phyloP scores from a whole-genome alignment of 2,329 filamentous ascomycete species.

The Botrytis hyacinthi region DNA sequence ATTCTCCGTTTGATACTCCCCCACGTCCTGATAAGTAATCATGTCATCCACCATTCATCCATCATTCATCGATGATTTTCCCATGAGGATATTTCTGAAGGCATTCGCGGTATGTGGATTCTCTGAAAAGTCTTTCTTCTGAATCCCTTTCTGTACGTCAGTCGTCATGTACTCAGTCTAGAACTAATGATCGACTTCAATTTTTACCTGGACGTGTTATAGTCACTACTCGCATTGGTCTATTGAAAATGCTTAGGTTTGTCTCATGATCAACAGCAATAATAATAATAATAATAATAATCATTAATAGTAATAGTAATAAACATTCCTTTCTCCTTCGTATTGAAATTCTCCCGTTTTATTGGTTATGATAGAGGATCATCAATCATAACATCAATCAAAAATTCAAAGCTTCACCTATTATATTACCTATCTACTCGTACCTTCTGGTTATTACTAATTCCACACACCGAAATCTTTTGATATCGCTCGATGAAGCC shows the following conservation, averaged over 20 bases:
- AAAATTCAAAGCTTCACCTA: background rate
- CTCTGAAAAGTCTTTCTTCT: background rate
- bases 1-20: background rate
- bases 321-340: background rate
- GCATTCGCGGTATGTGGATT: background rate
- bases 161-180: background rate
- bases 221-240: background rate
- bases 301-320: no score
- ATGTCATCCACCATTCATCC: background rate
- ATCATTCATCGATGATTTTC: background rate
- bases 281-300: background rate
- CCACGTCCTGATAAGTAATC: background rate
- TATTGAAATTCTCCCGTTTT: background rate
- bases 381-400: background rate
- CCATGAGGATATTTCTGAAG: background rate
- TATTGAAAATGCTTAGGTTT: constrained; percentile 4
- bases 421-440: background rate
- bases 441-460: background rate
- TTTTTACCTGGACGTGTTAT: background rate
- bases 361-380: background rate
- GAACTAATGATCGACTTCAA: background rate
- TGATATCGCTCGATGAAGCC: background rate
- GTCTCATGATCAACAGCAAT: background rate
- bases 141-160: background rate
- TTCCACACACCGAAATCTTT: background rate